Conservation (phyloP, 371 early-diverging fungal species). For the Mortierella sp. region DNA sequence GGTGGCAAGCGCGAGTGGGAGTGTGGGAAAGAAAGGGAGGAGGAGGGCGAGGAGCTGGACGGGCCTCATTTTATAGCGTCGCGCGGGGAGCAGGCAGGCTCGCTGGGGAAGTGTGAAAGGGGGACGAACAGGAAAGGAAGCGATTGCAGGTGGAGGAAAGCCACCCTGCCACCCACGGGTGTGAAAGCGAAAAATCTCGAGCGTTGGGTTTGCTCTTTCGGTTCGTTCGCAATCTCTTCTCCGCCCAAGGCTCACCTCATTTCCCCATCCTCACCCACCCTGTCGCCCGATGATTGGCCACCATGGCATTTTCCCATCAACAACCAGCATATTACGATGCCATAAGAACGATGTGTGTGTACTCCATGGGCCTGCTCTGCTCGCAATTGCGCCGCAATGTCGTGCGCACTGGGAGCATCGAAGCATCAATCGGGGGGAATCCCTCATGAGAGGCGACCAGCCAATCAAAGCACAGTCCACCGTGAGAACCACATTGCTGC, state of each 20-base stretch:
- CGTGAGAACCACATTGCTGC: constrained; percentile 35
- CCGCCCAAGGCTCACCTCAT: too few relatives aligned
- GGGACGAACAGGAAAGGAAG: constrained; percentile 15
- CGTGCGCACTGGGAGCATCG: background rate
- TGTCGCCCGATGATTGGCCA: too few relatives aligned
- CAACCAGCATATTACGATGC: too few relatives aligned
- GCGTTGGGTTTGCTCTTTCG: too few relatives aligned
- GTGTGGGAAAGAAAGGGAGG: constrained; percentile 7
- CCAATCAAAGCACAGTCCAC: constrained; percentile 10
- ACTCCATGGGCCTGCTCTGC: too few relatives aligned
- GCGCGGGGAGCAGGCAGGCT: too few relatives aligned
- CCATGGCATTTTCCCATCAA: too few relatives aligned
- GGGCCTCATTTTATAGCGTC: too few relatives aligned
- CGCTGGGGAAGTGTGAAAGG: constrained; percentile 1
- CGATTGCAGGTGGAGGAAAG: background rate
- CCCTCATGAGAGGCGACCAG: background rate
- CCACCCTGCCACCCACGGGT: background rate
- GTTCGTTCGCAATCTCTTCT: too few relatives aligned
- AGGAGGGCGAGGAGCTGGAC: constrained; percentile 9
- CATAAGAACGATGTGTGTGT: too few relatives aligned
- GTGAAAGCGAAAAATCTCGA: too few relatives aligned
- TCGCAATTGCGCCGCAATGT: background rate
- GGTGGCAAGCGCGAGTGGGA: background rate
- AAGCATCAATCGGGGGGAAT: background rate
- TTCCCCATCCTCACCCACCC: too few relatives aligned